phyloP scores from a whole-genome alignment of 371 early-diverging fungal genomes.

The Lichtheimia corymbifera region DNA sequence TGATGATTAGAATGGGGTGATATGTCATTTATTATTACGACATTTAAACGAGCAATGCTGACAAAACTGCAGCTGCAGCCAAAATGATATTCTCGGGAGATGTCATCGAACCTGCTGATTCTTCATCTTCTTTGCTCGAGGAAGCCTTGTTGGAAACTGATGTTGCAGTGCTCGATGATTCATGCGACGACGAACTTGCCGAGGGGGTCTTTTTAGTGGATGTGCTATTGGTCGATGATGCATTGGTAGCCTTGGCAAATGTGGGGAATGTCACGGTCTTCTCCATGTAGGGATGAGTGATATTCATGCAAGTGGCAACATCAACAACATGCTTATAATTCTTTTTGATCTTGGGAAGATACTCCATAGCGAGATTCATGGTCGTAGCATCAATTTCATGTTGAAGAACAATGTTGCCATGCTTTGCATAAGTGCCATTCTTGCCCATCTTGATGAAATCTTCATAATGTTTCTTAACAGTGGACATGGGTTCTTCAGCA shows the following conservation, averaged over 20 bases:
- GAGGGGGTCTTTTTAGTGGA: neutral
- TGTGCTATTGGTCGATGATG: neutral
- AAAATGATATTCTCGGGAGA: too few species aligned
- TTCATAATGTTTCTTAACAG: slow-evolving; percentile 38
- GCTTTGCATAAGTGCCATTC: slow-evolving; percentile 43
- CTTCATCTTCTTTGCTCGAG: too few species aligned
- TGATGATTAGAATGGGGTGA: too few species aligned
- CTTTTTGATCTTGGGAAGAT: slow-evolving; percentile 44
- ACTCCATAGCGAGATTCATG: slow-evolving; percentile 46
- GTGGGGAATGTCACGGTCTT: slow-evolving; percentile 29
- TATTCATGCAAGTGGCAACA: slow-evolving; percentile 56
- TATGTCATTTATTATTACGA: too few species aligned
- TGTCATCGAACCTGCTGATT: too few species aligned
- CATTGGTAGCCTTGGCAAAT: slow-evolving; percentile 17
- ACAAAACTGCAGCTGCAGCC: too few species aligned
- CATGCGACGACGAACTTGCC: neutral
- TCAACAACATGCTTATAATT: slow-evolving; percentile 50
- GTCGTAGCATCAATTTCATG: slow-evolving; percentile 53
- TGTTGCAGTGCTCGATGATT: neutral
- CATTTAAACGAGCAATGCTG: too few species aligned
- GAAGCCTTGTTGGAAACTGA: too few species aligned
- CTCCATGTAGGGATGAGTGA: slow-evolving; percentile 55
- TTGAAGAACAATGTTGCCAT: slow-evolving; percentile 38
- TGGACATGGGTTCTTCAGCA: slow-evolving; percentile 25
- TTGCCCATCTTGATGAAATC: slow-evolving; percentile 43